Evolutionary conservation across 495 filamentous ascomycete genomes (phyloP), one percentile per base, ranked within the genome.

Genomic region (Astrothelium macrocarpum): DNA sequence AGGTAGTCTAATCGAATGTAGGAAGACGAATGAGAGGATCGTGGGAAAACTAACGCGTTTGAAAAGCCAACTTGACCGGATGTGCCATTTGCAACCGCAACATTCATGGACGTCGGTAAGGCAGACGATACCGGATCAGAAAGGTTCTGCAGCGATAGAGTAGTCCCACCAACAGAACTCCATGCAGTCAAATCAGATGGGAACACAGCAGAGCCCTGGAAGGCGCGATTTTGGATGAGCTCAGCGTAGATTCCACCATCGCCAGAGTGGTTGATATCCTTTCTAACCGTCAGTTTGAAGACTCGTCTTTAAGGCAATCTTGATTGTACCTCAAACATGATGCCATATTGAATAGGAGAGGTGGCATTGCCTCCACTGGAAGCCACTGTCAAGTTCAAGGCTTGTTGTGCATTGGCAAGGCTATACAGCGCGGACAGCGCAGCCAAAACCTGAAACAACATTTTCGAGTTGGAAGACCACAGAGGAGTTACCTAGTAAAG

Each of bases 231-330:
- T 32, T 78, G 78, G 31, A 90, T 84, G 16, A 91, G 72, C 68
- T 91, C 87, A 32, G 85, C 88, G 67, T 91, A 90, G 43, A 90
- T 82, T 16, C 88, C 88, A 7, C 88, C 88, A 69, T 90, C 88
- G 9, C 87, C 87, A 25, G 83, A 87, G 71, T 89, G 84, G 72
- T 88, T 85, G 75, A 87, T 87, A 71, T 88, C 85, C 83, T 86
- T 25, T 20, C 20, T 11, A 26, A 56, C 7, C 10, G 49, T 56
- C 39, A 29, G 62, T n/a, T 63, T 20, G 63, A 71, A 18, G 63
- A 67, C 71, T 39, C 49, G 11, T 62, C 42, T 43, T 26, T 53
- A 16, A 23, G 34, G 23, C 23, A 59, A 7, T 39, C 49, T 23
- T 32, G 32, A 3, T 34, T 62, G 60, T 64, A 78, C 78, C 75